These are phyloP conservation scores for Hygrocybe coccinea DNA, from an alignment of 768 basidiomycete genomes.

Conservation along the genomic window DNA sequence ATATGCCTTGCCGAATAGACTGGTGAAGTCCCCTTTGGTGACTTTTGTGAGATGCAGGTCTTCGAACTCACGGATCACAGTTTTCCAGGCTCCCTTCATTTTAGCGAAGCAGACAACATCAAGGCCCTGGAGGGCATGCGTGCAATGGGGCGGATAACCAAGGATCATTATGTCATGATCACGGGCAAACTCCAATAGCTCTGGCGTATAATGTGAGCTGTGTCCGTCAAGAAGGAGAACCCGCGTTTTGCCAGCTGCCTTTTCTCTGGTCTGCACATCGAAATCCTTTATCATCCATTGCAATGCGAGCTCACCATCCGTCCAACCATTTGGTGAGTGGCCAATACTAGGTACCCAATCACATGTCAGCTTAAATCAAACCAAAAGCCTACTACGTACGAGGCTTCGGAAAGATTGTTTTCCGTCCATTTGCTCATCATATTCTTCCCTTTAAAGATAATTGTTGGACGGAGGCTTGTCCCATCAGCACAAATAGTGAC, in stretches of 20 bases:
- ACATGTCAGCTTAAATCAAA: too few species aligned
- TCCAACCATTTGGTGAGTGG: constrained; percentile 27
- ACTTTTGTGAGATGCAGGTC: neutral
- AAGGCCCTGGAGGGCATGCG: constrained; percentile 39
- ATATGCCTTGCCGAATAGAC: constrained; percentile 16
- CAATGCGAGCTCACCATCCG: constrained; percentile 19
- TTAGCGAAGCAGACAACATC: constrained; percentile 42
- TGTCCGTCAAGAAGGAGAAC: constrained; percentile 41
- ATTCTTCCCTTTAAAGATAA: constrained; percentile 28
- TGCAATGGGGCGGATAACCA: constrained; percentile 39
- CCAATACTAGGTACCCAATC: too few species aligned
- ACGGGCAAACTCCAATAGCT: constrained; percentile 31
- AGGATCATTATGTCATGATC: constrained; percentile 36
- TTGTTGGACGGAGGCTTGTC: constrained; percentile 14
- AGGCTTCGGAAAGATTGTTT: constrained; percentile 19
- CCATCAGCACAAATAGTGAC: constrained; percentile 29
- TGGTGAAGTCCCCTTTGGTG: constrained; percentile 19
- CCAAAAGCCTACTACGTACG: too few species aligned
- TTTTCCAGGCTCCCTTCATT: constrained; percentile 28
- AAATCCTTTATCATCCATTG: constrained; percentile 25
- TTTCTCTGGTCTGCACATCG: constrained; percentile 21
- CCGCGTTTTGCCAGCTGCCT: constrained; percentile 20
- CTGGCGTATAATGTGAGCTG: constrained; percentile 33
- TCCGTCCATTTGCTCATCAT: constrained; percentile 21
- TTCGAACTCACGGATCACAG: neutral